Base-by-base conservation (phyloP, 768 basidiomycete genomes). In the Pholiota microspora region DNA sequence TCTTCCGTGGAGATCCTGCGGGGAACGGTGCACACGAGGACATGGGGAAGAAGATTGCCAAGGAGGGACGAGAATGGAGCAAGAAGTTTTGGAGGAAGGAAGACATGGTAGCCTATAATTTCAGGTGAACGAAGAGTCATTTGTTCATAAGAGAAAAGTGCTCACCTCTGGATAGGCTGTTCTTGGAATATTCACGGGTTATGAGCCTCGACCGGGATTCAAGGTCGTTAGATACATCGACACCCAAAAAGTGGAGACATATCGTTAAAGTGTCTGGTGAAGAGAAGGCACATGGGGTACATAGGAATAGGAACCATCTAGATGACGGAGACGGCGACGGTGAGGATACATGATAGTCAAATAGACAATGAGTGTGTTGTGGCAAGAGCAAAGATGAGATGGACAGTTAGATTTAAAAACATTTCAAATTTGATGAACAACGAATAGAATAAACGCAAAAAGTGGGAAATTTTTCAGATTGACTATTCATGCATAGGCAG, bases 1-100 rank as follows among this genome's bases (percentile, higher is more conserved):
- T 93, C 73, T 91, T 92, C 67, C 78, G 82, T 0, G 86, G 87
- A 0, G 76, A 78, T 51, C 77, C 77, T 0, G 64, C 76, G 27
- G 79, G 81, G 7, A 70, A 75, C 18, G 73, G 74, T 6, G 81
- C 73, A 0, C 86, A 89, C 56, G 86, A 88, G 28, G 79, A 70
- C 4, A 63, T 85, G 38, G 88, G 80, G 1, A 64, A 64, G 40
- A 62, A 73, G 51, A 87, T 89, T 25, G 88, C 83, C 0, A 57
- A 64, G 7, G 74, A 77, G 1, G 85, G 88, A 0, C 70, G 76
- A 15, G 68, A 73, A n/a, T 87, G 85, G 85, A 82, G 79, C 51
- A 58, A 68, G 53, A 63, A 51, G 5, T 82, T 73, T 65, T 88
- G 84, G 85, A 73, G 84, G 36, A 71, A 65, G 55, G 80, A 84